phyloP scores from a whole-genome alignment of 768 basidiomycete species.

The Collybiopsis confluens region DNA sequence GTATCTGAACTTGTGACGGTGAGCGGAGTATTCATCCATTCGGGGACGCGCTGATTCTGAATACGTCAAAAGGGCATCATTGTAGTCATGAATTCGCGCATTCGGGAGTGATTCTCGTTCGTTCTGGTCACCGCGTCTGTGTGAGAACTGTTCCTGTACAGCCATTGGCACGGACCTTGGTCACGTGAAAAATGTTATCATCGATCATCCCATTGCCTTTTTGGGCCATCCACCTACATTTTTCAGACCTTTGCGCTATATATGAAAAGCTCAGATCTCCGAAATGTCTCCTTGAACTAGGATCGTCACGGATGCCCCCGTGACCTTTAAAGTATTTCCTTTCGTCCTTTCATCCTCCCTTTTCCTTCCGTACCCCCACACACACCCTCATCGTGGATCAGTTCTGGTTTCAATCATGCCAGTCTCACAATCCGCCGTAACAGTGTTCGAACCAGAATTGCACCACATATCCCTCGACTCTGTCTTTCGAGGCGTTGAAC shows the following conservation, averaged over 20 bases:
- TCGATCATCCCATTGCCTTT: slow-evolving; percentile 7
- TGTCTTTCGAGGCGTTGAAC: slow-evolving; percentile 63
- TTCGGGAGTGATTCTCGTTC: neutral
- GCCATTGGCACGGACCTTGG: neutral
- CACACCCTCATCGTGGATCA: neutral
- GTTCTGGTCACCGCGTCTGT: neutral
- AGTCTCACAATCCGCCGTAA: neutral
- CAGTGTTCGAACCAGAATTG: slow-evolving; percentile 17
- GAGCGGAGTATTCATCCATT: too few relatives aligned
- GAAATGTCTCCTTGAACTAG: too few relatives aligned
- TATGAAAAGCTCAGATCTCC: neutral
- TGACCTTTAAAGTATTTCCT: neutral
- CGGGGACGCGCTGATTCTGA: neutral
- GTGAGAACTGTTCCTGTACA: too few relatives aligned
- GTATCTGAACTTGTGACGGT: neutral
- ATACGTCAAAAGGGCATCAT: neutral
- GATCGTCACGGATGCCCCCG: too few relatives aligned
- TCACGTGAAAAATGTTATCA: slow-evolving; percentile 3
- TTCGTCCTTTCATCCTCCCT: neutral
- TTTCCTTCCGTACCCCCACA: neutral
- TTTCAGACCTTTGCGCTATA: neutral
- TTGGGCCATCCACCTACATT: neutral
- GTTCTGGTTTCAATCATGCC: neutral
- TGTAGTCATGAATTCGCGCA: neutral
- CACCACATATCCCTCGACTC: slow-evolving; percentile 55